Conservation (phyloP, 768 basidiomycete genomes). For the Rubroboletus satanas region DNA sequence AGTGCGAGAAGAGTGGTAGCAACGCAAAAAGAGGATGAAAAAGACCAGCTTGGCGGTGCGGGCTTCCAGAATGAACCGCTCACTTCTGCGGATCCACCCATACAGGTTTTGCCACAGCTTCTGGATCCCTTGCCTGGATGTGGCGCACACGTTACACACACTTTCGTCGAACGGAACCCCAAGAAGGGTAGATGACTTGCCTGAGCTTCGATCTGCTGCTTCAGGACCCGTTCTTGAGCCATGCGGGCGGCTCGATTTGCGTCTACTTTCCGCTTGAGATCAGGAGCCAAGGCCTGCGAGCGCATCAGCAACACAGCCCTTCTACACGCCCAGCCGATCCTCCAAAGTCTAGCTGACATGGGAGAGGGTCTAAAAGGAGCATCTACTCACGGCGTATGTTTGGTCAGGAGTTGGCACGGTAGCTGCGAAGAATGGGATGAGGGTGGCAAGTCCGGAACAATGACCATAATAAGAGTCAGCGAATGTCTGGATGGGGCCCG, state of each 20-base stretch:
- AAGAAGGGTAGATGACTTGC: slow-evolving; percentile 32
- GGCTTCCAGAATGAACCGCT: background rate
- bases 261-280: slow-evolving; percentile 61
- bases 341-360: background rate
- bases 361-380: background rate
- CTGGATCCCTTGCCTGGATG: slow-evolving; percentile 23
- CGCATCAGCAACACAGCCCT: background rate
- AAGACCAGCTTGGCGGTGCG: background rate
- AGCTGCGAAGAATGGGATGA: slow-evolving; percentile 18
- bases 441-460: background rate
- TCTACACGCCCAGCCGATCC: background rate
- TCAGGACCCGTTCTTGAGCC: slow-evolving; percentile 51
- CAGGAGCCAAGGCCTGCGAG: slow-evolving; percentile 57
- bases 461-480: slow-evolving; percentile 5
- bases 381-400: slow-evolving; percentile 31
- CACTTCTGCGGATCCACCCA: slow-evolving; percentile 30
- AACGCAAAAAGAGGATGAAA: background rate
- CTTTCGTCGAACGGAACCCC: background rate
- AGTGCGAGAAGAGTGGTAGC: background rate
- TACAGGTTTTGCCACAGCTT: slow-evolving; percentile 29
- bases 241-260: slow-evolving; percentile 49
- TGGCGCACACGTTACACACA: background rate
- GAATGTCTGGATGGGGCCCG: background rate
- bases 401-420: slow-evolving; percentile 36
- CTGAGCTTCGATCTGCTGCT: slow-evolving; percentile 50